phyloP scores from a whole-genome alignment of 2,329 filamentous ascomycete genomes.

The Lecanicillium sp. region DNA sequence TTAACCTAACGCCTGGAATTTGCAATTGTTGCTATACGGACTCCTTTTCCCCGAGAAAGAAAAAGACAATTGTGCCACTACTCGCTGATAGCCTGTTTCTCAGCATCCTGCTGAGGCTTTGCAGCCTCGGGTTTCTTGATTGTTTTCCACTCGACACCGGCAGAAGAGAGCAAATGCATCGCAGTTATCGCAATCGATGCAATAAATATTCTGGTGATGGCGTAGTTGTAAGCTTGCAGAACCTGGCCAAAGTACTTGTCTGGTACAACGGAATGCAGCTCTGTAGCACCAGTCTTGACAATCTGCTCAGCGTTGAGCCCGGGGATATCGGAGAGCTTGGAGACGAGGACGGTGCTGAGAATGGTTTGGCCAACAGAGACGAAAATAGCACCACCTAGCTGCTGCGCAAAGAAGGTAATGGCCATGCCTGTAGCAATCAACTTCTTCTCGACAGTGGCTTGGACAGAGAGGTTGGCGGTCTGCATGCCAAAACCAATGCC shows the following conservation, averaged over 20 bases:
- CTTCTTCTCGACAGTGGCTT: slow-evolving; percentile 42
- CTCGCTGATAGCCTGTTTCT: slow-evolving; percentile 1
- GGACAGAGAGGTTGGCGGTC: slow-evolving; percentile 46
- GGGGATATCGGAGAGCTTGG: slow-evolving; percentile 29
- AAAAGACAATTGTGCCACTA: too few relatives aligned
- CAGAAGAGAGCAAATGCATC: slow-evolving; percentile 47
- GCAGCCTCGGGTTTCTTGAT: slow-evolving; percentile 45
- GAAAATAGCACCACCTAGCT: slow-evolving; percentile 51
- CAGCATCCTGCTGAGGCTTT: slow-evolving; percentile 2
- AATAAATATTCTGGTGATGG: slow-evolving; percentile 56
- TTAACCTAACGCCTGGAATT: too few relatives aligned
- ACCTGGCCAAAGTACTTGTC: slow-evolving; percentile 43
- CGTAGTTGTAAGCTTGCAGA: slow-evolving; percentile 56
- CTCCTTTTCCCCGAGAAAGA: too few relatives aligned
- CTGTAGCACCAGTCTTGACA: slow-evolving; percentile 47
- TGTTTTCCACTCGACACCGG: slow-evolving; percentile 58
- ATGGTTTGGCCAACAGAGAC: slow-evolving; percentile 50
- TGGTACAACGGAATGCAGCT: slow-evolving; percentile 47
- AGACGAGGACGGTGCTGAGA: slow-evolving; percentile 38
- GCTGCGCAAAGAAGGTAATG: slow-evolving; percentile 50
- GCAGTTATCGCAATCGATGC: slow-evolving; percentile 49
- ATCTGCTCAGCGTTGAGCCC: slow-evolving; percentile 34
- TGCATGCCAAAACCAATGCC: slow-evolving; percentile 54
- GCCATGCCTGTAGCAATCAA: slow-evolving; percentile 50
- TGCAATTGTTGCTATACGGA: too few relatives aligned